Evolutionary conservation across 2,329 filamentous ascomycete genomes (phyloP).

Genomic region (Aspergillus novofumigatus): DNA sequence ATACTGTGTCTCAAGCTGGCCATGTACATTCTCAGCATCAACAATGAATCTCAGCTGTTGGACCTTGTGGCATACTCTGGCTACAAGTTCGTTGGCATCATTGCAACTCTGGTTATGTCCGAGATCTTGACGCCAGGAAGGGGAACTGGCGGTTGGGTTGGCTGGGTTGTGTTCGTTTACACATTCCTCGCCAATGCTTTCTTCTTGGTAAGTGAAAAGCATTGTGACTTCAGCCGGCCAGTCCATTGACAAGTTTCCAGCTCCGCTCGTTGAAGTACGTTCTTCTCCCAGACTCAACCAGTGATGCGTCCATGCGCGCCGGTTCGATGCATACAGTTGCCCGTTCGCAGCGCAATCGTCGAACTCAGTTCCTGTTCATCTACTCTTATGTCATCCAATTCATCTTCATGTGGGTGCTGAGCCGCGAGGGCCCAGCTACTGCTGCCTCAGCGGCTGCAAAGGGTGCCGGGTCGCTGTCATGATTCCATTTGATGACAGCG

Average conservation of each 20-base stretch:
- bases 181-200: conserved; percentile 92
- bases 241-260: conserved; percentile 42
- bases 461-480: conserved; percentile 13
- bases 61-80: conserved; percentile 95
- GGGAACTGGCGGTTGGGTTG: conserved; percentile 81
- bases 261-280: conserved; percentile 95
- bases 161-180: conserved; percentile 86
- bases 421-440: conserved; percentile 46
- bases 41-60: conserved; percentile 85
- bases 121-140: conserved; percentile 73
- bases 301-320: conserved; percentile 58
- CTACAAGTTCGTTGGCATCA: conserved; percentile 98
- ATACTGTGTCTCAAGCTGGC: conserved; percentile 87
- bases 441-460: conserved; percentile 10
- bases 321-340: conserved; percentile 66
- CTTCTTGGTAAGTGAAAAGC: conserved; percentile 68
- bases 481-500: conserved; percentile 1
- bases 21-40: conserved; percentile 90
- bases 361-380: conserved; percentile 87
- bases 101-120: conserved; percentile 75
- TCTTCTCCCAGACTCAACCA: conserved; percentile 75
- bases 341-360: conserved; percentile 76
- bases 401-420: conserved; percentile 86
- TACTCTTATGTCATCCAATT: conserved; percentile 95
- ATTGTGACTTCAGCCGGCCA: background rate